These are phyloP conservation scores for Inosperma sp. DNA, from an alignment of 768 basidiomycete genomes.

Conservation along the genomic window DNA sequence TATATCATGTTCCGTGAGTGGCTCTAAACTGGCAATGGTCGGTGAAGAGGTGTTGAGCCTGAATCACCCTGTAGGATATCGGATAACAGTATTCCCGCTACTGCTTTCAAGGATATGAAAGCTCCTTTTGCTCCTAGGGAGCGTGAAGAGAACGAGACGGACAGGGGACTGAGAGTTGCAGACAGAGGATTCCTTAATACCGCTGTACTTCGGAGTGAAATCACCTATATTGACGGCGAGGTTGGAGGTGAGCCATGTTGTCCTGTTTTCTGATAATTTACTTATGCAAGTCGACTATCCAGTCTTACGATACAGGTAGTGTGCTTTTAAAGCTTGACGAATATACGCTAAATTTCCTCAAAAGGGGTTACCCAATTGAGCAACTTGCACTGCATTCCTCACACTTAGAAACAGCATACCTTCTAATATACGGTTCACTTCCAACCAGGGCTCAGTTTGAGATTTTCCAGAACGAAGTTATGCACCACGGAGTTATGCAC, in stretches of 20 bases:
- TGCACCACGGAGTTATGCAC: constrained; percentile 69
- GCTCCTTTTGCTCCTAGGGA: constrained; percentile 55
- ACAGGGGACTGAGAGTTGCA: constrained; percentile 72
- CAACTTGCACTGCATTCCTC: constrained; percentile 76
- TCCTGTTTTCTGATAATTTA: constrained; percentile 1
- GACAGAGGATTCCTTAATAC: constrained; percentile 84
- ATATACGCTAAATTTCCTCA: neutral
- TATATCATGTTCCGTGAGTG: constrained; percentile 63
- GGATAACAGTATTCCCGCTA: constrained; percentile 76
- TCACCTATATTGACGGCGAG: constrained; percentile 91
- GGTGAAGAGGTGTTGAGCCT: neutral
- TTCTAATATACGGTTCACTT: constrained; percentile 83
- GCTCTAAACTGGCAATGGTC: too few species aligned
- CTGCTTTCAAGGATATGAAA: constrained; percentile 73
- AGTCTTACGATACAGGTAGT: constrained; percentile 72
- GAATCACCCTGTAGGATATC: constrained; percentile 48
- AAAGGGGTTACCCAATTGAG: constrained; percentile 88
- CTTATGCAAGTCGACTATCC: neutral
- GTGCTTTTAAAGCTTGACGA: neutral
- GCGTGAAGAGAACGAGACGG: constrained; percentile 76
- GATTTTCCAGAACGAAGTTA: constrained; percentile 68
- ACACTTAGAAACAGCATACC: constrained; percentile 82
- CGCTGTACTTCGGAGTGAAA: constrained; percentile 71
- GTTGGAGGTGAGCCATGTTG: constrained; percentile 52
- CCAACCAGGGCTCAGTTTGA: constrained; percentile 58